Evolutionary conservation across 257 asterid species (phyloP).

Genomic region (Capsicum rhomboideum): DNA sequence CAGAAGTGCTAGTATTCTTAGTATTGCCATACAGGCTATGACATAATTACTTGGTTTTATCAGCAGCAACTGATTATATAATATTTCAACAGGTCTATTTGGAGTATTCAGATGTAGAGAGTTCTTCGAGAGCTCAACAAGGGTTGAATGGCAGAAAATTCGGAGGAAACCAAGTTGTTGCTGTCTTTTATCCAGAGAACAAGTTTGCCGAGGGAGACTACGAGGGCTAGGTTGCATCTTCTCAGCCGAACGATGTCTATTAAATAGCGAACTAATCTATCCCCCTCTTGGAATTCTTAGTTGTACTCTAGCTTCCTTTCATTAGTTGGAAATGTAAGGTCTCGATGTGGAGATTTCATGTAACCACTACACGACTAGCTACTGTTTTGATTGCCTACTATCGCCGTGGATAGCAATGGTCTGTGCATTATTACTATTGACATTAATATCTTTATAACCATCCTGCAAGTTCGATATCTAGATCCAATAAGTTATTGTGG

Average conservation of each 20-base stretch:
- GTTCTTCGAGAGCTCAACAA: constrained; percentile 73
- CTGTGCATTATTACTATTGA: too few relatives aligned
- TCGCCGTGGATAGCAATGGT: not conserved
- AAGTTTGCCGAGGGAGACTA: constrained; percentile 76
- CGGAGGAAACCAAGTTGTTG: constrained; percentile 82
- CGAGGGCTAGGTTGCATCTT: constrained; percentile 30
- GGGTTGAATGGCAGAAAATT: constrained; percentile 86
- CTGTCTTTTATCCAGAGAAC: constrained; percentile 75
- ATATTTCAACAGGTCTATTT: constrained; percentile 12
- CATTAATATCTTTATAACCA: too few relatives aligned
- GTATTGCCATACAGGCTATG: not conserved
- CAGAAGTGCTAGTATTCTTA: not conserved
- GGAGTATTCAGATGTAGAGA: constrained; percentile 67
- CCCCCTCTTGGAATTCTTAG: not conserved
- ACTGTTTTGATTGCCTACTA: not conserved
- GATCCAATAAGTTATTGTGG: too few relatives aligned
- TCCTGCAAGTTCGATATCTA: too few relatives aligned
- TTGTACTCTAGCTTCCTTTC: not conserved
- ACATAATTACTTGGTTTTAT: not conserved
- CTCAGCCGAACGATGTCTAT: not conserved
- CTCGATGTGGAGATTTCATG: not conserved
- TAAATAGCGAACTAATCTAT: not conserved
- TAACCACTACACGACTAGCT: not conserved
- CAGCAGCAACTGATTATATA: not conserved
- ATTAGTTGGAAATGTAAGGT: not conserved